phyloP scores from a whole-genome alignment of 2,329 filamentous ascomycete genomes.

The Colletotrichum sp. region DNA sequence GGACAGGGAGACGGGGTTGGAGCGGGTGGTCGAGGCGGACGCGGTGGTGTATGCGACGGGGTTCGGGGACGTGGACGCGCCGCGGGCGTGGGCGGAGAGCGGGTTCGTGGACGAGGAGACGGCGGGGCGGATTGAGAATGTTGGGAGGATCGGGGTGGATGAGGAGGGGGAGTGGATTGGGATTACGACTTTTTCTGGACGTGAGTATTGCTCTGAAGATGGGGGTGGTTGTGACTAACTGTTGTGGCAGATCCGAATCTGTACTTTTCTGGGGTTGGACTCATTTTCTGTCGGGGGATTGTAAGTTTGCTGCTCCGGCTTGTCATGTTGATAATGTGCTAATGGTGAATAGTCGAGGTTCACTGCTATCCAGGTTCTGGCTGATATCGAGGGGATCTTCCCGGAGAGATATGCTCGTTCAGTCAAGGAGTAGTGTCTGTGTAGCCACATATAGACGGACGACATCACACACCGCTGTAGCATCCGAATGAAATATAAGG shows the following conservation, averaged over 20 bases:
- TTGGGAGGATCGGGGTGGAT: background rate
- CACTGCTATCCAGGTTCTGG: constrained; percentile 5
- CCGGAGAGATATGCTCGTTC: constrained; percentile 7
- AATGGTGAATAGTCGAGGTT: background rate
- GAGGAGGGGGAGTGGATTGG: constrained; percentile 7
- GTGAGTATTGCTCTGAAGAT: background rate
- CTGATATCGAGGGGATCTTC: background rate
- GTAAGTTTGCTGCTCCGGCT: background rate
- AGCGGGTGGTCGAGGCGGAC: constrained; percentile 36
- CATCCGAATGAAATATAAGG: background rate
- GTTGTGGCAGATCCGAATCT: background rate
- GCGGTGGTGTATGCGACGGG: constrained; percentile 49
- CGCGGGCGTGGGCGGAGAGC: constrained; percentile 25
- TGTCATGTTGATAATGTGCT: background rate
- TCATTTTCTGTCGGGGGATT: background rate
- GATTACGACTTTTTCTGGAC: background rate
- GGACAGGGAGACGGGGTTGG: constrained; percentile 26
- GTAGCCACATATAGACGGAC: background rate
- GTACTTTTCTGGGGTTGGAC: constrained; percentile 3
- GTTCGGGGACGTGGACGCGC: constrained; percentile 41
- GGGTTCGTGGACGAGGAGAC: constrained; percentile 4
- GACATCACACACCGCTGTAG: background rate
- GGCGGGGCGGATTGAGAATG: constrained; percentile 6
- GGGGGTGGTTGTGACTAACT: background rate
- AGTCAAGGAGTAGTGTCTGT: background rate